Conservation (phyloP, 495 filamentous ascomycete genomes). For the Hamigera avellanea region DNA sequence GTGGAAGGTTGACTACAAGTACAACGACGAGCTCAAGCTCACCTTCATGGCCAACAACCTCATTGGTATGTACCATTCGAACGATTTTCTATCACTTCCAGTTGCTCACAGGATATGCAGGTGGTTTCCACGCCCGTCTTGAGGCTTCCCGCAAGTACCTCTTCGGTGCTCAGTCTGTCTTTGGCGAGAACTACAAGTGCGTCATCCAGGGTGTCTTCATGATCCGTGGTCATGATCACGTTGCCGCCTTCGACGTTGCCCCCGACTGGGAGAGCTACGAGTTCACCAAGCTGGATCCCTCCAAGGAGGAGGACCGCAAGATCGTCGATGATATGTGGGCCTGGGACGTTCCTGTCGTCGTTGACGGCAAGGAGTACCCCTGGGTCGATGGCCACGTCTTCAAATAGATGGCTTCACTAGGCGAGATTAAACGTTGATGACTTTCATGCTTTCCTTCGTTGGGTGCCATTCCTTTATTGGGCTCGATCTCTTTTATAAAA, state of each 20-base stretch:
- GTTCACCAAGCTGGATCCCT: conserved; percentile 89
- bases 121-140: conserved; percentile 94
- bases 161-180: conserved; percentile 87
- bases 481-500: background rate
- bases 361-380: conserved; percentile 69
- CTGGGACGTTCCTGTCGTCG: conserved; percentile 69
- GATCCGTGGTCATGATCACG: conserved; percentile 78
- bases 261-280: conserved; percentile 95
- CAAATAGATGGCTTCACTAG: conserved; percentile 60
- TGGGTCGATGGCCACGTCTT: conserved; percentile 92
- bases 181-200: conserved; percentile 74
- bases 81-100: too few species aligned
- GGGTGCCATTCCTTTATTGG: background rate
- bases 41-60: conserved; percentile 98
- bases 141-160: conserved; percentile 98
- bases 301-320: conserved; percentile 68
- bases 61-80: conserved; percentile 44
- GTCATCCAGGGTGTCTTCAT: conserved; percentile 86
- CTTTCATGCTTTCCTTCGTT: too few species aligned
- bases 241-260: conserved; percentile 87
- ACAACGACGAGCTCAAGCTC: conserved; percentile 92
- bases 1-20: conserved; percentile 90
- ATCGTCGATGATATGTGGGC: conserved; percentile 82
- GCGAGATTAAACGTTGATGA: too few species aligned
- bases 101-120: too few species aligned